These are phyloP conservation scores for Bryoerythrophyllum caledonicum DNA, from an alignment of 225 moss, liverwort and hornwort genomes.

Conservation along the genomic window DNA sequence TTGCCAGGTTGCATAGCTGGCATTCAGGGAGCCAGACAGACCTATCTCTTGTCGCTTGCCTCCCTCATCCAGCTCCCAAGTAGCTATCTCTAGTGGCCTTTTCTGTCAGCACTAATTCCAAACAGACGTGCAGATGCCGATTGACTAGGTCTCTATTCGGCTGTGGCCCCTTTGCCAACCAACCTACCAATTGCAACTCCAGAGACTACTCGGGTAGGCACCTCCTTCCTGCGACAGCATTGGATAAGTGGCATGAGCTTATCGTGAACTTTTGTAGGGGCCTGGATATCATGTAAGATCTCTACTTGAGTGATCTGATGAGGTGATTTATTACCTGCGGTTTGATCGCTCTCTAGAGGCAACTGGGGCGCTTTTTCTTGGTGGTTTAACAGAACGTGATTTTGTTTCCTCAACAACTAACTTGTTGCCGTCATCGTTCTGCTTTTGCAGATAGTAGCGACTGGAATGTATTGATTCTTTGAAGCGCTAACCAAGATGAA, in stretches of 20 bases:
- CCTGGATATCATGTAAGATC: not conserved
- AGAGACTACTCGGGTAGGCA: slow-evolving; percentile 16
- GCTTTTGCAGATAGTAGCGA: not conserved
- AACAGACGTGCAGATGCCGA: slow-evolving; percentile 25
- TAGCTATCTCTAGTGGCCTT: slow-evolving; percentile 17
- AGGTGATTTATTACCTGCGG: not conserved
- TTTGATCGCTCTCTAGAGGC: not conserved
- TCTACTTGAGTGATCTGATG: not conserved
- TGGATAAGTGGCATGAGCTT: slow-evolving; percentile 23
- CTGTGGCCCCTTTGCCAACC: slow-evolving; percentile 18
- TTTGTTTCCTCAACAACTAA: not conserved
- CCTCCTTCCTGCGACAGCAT: slow-evolving; percentile 20
- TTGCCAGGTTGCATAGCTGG: slow-evolving; percentile 61
- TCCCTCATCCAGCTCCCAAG: slow-evolving; percentile 42
- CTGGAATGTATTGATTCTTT: not conserved
- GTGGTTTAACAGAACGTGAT: not conserved
- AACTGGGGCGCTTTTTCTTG: not conserved
- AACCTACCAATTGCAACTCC: slow-evolving; percentile 23
- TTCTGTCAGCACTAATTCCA: slow-evolving; percentile 28
- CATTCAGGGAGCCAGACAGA: slow-evolving; percentile 48
- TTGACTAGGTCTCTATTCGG: slow-evolving; percentile 30
- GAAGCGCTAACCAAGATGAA: not conserved
- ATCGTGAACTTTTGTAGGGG: slow-evolving; percentile 18
- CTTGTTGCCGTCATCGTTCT: not conserved
- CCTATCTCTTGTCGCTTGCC: slow-evolving; percentile 35